Conservation (phyloP, 1,139 yeast genomes). For the Candida glucosophila region DNA sequence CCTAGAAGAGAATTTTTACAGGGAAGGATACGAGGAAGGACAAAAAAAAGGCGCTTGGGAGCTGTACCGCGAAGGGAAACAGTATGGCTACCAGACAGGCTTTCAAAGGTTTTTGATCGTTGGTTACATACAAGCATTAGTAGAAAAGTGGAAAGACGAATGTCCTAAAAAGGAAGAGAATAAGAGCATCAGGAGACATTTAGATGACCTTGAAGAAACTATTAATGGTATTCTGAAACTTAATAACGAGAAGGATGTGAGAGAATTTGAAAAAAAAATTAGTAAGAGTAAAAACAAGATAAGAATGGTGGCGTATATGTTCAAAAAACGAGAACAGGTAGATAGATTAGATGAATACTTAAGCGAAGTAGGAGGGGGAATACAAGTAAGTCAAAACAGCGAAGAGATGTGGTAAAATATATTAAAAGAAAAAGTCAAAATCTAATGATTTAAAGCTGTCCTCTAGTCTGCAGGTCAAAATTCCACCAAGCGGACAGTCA, state of each 20-base stretch:
- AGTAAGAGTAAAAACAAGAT: conserved; percentile 45
- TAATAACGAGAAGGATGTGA: conserved; percentile 42
- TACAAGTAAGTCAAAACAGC: conserved; percentile 30
- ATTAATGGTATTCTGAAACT: conserved; percentile 17
- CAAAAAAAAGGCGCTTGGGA: conserved; percentile 29
- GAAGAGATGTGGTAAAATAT: conserved; percentile 37
- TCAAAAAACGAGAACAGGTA: conserved; percentile 27
- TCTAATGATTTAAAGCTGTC: conserved; percentile 29
- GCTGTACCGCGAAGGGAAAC: conserved; percentile 59
- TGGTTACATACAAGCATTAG: conserved; percentile 56
- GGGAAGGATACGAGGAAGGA: conserved; percentile 57
- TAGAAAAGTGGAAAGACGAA: conserved; percentile 28
- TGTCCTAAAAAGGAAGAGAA: conserved; percentile 9
- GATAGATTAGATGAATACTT: conserved; percentile 24
- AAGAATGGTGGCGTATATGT: conserved; percentile 32
- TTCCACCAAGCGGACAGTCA: conserved; percentile 53
- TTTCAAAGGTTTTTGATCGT: conserved; percentile 58
- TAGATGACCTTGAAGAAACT: conserved; percentile 18
- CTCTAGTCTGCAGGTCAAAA: conserved; percentile 38
- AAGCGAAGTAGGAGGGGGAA: conserved; percentile 29
- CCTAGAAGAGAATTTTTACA: conserved; percentile 49
- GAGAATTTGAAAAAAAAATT: conserved; percentile 34
- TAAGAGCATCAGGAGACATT: conserved; percentile 16
- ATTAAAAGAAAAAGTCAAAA: conserved; percentile 29
- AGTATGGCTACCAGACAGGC: conserved; percentile 73